phyloP scores from a whole-genome alignment of 2,329 filamentous ascomycete genomes.

The Parascedosporium putredinis region DNA sequence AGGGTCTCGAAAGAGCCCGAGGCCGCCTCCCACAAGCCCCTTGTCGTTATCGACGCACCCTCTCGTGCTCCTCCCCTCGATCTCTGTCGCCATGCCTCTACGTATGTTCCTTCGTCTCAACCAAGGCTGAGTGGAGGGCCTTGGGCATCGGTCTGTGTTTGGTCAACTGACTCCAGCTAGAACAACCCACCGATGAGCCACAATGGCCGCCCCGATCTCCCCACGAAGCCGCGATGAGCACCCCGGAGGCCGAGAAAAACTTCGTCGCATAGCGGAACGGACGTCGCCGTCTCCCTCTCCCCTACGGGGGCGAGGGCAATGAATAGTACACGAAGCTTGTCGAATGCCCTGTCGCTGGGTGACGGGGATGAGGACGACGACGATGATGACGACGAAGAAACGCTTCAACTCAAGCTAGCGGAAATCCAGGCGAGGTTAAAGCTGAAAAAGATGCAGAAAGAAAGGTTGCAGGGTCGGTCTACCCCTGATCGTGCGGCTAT shows the following conservation, averaged over 20 bases:
- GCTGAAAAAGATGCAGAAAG: slow-evolving; percentile 73
- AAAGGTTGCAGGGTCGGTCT: slow-evolving; percentile 28
- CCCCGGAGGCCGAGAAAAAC: slow-evolving; percentile 72
- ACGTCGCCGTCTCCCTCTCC: slow-evolving; percentile 61
- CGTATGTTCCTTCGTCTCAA: no score
- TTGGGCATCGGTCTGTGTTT: not conserved
- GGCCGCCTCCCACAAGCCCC: not conserved
- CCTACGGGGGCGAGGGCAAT: slow-evolving; percentile 13
- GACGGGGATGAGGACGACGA: slow-evolving; percentile 30
- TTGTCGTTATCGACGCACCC: not conserved
- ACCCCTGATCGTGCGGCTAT: not conserved
- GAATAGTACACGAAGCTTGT: not conserved
- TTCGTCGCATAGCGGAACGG: slow-evolving; percentile 56
- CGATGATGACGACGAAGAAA: slow-evolving; percentile 81
- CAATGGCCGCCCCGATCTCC: slow-evolving; percentile 61
- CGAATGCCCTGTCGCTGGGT: slow-evolving; percentile 15
- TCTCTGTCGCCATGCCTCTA: slow-evolving; percentile 1
- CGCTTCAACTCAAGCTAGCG: slow-evolving; percentile 71
- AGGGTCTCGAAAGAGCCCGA: not conserved
- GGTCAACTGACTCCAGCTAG: not conserved
- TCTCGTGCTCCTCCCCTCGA: not conserved
- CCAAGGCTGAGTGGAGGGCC: no score
- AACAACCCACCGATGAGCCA: slow-evolving; percentile 25
- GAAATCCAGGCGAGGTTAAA: slow-evolving; percentile 82
- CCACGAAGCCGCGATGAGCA: slow-evolving; percentile 51